These are phyloP conservation scores for Sicyos baderoa DNA, from an alignment of 306 rosid genomes.

Conservation along the genomic window DNA sequence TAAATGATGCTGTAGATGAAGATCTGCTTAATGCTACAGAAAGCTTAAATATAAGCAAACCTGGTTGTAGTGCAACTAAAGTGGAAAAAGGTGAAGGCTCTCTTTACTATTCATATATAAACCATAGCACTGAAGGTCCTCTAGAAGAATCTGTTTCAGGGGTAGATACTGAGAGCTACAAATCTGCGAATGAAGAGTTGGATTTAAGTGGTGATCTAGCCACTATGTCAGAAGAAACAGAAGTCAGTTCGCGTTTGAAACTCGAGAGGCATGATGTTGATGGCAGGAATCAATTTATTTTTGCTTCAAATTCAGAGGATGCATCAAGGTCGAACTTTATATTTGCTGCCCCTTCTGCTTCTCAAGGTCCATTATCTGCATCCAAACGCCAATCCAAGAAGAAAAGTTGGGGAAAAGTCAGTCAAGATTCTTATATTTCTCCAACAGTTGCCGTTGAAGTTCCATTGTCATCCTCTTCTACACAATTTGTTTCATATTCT, in stretches of 20 bases:
- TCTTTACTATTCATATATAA: constrained; percentile 24
- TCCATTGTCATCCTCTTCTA: constrained; percentile 54
- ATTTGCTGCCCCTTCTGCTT: constrained; percentile 65
- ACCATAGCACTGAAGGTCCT: constrained; percentile 32
- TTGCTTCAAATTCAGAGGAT: constrained; percentile 44
- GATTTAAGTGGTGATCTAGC: constrained; percentile 37
- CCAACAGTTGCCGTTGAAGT: constrained; percentile 36
- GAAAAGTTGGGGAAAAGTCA: constrained; percentile 47
- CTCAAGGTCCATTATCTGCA: constrained; percentile 45
- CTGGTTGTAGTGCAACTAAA: constrained; percentile 26
- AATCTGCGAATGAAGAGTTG: constrained; percentile 61
- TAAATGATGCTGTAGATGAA: constrained; percentile 46
- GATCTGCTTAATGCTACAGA: constrained; percentile 48
- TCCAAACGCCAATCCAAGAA: constrained; percentile 54
- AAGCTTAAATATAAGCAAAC: constrained; percentile 39
- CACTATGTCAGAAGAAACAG: constrained; percentile 37
- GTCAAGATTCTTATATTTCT: constrained; percentile 43
- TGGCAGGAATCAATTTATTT: constrained; percentile 28
- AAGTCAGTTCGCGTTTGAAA: constrained; percentile 33
- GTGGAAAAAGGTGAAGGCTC: constrained; percentile 23
- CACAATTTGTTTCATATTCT: constrained; percentile 38
- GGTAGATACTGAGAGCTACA: constrained; percentile 79
- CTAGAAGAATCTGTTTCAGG: constrained; percentile 50
- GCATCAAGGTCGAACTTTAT: constrained; percentile 49
- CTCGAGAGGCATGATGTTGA: constrained; percentile 35